Evolutionary conservation across 2,329 filamentous ascomycete genomes (phyloP), one percentile per base, ranked within the genome.

Genomic region (Penicillium olsonii): DNA sequence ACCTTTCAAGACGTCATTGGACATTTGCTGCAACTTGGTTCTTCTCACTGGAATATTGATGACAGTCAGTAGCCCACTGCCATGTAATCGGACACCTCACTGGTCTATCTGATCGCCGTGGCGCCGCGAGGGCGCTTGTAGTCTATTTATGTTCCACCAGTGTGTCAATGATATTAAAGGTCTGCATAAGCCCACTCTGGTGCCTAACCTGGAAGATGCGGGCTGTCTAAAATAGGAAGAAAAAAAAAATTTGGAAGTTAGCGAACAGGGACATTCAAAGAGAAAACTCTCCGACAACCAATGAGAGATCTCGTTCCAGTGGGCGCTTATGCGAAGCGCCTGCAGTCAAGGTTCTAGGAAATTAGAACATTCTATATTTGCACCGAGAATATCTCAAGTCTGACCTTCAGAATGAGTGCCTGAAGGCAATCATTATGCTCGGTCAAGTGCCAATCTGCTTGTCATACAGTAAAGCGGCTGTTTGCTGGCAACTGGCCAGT

Each of bases 91-190:
- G 17, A 35, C n/a, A 6, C 15, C 17, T 18, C 15, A 35, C 17
- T n/a, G 15, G 15, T 15, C n/a, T 18, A 6, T 35, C 3, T 3
- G 33, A 18, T 35, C 33, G 7, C 5, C 3, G 49, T 60, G 55
- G 55, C 53, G 51, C 19, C 34, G 22, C 4, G 11, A 49, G 33
- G 52, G 58, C 58, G 58, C 57, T 56, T 58, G 60, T 29, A 22
- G 37, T 48, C 47, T 55, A 57, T 57, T 52, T 53, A 56, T 52
- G 55, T 60, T 42, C 39, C 38, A 54, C 59, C 26, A 24, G 14
- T 45, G 53, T 56, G 40, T 50, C 50, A 56, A 42, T 31, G 24
- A 43, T 1, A 49, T 31, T 38, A 26, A 20, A 22, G 19, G 29
- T 34, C 43, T 42, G 33, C 26, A 41, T 39, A 38, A 31, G 22